phyloP scores from a whole-genome alignment of 768 basidiomycete genomes.

The Auricularia sp. region DNA sequence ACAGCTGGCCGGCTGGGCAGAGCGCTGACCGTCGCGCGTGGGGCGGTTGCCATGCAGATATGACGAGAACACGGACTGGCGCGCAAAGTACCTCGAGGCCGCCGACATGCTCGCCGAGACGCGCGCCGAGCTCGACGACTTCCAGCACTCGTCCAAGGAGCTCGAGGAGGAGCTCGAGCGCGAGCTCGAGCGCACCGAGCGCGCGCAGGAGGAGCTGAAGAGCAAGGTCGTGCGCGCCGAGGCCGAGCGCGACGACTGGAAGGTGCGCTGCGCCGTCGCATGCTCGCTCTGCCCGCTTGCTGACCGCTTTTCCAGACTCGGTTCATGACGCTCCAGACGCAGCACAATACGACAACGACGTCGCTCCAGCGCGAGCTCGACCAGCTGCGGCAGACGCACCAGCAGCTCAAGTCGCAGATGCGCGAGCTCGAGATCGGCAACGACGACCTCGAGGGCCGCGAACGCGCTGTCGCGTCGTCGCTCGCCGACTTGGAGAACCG shows the following conservation, averaged over 20 bases:
- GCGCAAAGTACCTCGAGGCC: slow-evolving; percentile 23
- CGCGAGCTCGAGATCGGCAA: slow-evolving; percentile 95
- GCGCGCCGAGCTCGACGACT: slow-evolving; percentile 76
- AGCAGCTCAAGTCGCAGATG: slow-evolving; percentile 59
- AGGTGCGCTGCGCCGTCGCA: slow-evolving; percentile 42
- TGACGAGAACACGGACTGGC: slow-evolving; percentile 17
- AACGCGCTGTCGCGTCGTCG: slow-evolving; percentile 76
- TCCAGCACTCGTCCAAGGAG: slow-evolving; percentile 79
- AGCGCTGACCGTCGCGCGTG: too few relatives aligned
- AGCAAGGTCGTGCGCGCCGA: slow-evolving; percentile 62
- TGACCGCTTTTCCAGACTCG: slow-evolving; percentile 41
- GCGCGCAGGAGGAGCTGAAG: slow-evolving; percentile 69
- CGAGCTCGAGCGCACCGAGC: slow-evolving; percentile 82
- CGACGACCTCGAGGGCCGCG: slow-evolving; percentile 92
- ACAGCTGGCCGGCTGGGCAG: not conserved
- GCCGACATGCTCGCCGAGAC: slow-evolving; percentile 80
- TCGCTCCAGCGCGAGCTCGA: slow-evolving; percentile 91
- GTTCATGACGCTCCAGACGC: slow-evolving; percentile 82
- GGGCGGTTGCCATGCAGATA: slow-evolving; percentile 3
- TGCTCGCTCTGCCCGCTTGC: not conserved
- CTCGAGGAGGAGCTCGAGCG: slow-evolving; percentile 88
- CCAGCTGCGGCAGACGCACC: slow-evolving; percentile 63
- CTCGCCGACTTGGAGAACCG: slow-evolving; percentile 78
- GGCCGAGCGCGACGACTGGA: slow-evolving; percentile 82
- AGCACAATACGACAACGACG: slow-evolving; percentile 80